A percentile compares a stretch with the other conserved stretches of the same genome.
phyloP scores from a whole-genome alignment of 306 rosid species.

The Castanea crenata region DNA sequence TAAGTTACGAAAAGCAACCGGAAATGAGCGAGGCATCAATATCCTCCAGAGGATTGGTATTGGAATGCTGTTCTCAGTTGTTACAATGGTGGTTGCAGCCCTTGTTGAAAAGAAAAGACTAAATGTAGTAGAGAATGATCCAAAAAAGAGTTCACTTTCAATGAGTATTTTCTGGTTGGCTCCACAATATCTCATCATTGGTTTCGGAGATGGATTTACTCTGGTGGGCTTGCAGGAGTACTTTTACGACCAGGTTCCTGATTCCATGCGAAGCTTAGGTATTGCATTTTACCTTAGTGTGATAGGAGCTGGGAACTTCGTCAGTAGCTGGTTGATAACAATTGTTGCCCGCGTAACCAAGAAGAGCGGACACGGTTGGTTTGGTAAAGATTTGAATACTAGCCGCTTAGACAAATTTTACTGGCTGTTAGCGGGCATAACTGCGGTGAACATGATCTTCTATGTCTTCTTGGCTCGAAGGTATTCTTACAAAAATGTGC shows the following conservation, averaged over 20 bases:
- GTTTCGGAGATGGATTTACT: conserved; percentile 85
- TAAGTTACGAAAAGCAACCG: conserved; percentile 41
- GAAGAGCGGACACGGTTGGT: conserved; percentile 64
- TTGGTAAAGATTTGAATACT: conserved; percentile 70
- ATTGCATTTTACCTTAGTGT: conserved; percentile 80
- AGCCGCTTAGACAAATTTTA: conserved; percentile 85
- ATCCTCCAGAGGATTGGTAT: conserved; percentile 85
- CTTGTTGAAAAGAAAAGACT: conserved; percentile 62
- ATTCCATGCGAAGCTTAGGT: conserved; percentile 89
- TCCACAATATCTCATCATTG: conserved; percentile 73
- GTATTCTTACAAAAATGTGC: conserved; percentile 78
- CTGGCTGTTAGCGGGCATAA: conserved; percentile 67
- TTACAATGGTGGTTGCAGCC: conserved; percentile 67
- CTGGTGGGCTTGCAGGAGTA: conserved; percentile 88
- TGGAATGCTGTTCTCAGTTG: conserved; percentile 65
- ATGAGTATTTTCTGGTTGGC: conserved; percentile 88
- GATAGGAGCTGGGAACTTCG: conserved; percentile 67
- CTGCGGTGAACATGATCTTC: conserved; percentile 46
- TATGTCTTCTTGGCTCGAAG: conserved; percentile 74
- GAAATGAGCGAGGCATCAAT: conserved; percentile 86
- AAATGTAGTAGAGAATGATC: conserved; percentile 24
- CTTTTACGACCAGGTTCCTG: conserved; percentile 90
- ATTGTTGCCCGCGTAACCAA: conserved; percentile 50
- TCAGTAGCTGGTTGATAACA: conserved; percentile 71
- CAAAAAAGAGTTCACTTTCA: conserved; percentile 29